phyloP scores from a whole-genome alignment of 225 moss, liverwort and hornwort genomes.

The Sphagnum tenellum region DNA sequence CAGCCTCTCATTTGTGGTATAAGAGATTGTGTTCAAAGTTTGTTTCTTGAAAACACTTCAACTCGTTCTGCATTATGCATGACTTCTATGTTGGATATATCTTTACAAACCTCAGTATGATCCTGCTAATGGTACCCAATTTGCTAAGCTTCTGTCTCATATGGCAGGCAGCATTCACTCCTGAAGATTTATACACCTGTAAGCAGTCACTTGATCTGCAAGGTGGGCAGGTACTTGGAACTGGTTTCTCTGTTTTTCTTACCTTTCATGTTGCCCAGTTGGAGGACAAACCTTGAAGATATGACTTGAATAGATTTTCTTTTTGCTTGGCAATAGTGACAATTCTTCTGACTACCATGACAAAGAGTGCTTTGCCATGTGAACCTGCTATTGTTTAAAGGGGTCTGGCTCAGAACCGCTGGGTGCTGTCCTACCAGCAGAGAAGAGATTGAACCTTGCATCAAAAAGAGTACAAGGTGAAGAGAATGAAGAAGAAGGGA shows the following conservation, averaged over 20 bases:
- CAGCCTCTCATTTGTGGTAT: too few relatives aligned
- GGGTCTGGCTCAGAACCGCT: neutral
- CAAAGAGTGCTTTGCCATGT: too few relatives aligned
- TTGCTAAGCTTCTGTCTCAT: too few relatives aligned
- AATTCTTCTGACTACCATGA: too few relatives aligned
- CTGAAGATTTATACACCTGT: conserved; percentile 59
- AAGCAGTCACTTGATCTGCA: conserved; percentile 65
- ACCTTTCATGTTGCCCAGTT: neutral
- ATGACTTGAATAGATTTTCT: neutral
- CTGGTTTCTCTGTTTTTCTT: neutral
- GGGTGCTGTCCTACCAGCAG: conserved; percentile 5
- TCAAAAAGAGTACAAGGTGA: conserved; percentile 32
- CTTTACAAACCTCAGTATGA: too few relatives aligned
- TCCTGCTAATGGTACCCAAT: too few relatives aligned
- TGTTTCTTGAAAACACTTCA: too few relatives aligned
- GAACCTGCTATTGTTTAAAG: too few relatives aligned
- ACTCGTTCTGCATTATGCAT: too few relatives aligned
- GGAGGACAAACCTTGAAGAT: too few relatives aligned
- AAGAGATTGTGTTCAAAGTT: too few relatives aligned
- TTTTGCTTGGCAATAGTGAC: neutral
- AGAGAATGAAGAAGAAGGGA: conserved; percentile 43
- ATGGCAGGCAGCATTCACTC: conserved; percentile 70
- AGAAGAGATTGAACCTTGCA: conserved; percentile 57
- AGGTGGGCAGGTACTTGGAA: conserved; percentile 15
- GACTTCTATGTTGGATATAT: too few relatives aligned